Evolutionary conservation across 208 protist species (phyloP).

Genomic region (Trichomonas tenax): DNA sequence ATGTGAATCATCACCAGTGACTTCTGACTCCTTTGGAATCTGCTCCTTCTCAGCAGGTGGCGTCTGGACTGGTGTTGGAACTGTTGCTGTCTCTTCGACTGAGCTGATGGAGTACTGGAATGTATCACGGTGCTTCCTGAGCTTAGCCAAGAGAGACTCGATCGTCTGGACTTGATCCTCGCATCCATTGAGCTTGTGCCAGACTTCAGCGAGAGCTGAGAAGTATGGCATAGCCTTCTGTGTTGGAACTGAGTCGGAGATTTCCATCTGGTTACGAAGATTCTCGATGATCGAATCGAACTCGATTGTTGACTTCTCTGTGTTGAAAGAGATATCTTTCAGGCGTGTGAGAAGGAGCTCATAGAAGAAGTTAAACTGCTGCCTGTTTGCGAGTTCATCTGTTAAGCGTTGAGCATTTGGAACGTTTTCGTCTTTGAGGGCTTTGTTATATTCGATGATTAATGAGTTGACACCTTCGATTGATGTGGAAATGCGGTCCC

Average conservation of each 20-base stretch:
- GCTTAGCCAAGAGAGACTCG: neutral
- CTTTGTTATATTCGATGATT: neutral
- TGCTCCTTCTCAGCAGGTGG: neutral
- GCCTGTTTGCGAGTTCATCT: conserved; percentile 22
- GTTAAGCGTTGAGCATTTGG: neutral
- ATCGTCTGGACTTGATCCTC: neutral
- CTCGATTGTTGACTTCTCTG: neutral
- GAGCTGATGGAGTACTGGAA: neutral
- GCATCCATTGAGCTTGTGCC: neutral
- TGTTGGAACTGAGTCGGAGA: neutral
- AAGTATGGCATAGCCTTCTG: conserved; percentile 17
- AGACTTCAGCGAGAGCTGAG: neutral
- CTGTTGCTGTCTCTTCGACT: neutral
- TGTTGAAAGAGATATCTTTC: neutral
- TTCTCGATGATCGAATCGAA: conserved; percentile 21
- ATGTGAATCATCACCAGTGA: neutral
- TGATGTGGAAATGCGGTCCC: neutral
- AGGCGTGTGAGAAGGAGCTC: neutral
- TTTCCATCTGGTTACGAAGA: conserved; percentile 9
- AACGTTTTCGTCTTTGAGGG: neutral
- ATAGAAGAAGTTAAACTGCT: conserved; percentile 20
- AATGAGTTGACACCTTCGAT: neutral
- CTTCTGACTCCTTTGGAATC: neutral
- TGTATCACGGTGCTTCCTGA: neutral
- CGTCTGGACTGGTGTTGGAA: neutral